Conservation (phyloP, 768 basidiomycete genomes). For the Fistulinella prunicolor region DNA sequence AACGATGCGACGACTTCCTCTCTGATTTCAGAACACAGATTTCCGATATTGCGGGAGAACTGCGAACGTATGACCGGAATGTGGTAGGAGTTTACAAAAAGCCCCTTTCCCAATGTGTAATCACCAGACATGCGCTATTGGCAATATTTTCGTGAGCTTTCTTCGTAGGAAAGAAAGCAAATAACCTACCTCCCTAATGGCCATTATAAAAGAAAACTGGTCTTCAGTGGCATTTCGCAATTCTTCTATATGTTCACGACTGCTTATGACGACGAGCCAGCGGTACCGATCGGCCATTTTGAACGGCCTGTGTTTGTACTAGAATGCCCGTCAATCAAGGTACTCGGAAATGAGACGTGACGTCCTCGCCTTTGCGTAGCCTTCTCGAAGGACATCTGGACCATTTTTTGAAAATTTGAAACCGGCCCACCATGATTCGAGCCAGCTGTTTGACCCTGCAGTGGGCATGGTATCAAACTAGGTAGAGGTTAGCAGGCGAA, state of each 20-base stretch:
- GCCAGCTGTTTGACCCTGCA: slow-evolving; percentile 20
- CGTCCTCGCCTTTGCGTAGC: slow-evolving; percentile 27
- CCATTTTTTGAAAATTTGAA: slow-evolving; percentile 17
- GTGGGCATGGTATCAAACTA: slow-evolving; percentile 9
- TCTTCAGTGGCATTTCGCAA: slow-evolving; percentile 38
- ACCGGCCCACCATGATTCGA: slow-evolving; percentile 27
- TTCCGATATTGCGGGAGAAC: neutral
- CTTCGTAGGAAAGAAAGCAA: neutral
- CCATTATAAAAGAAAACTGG: slow-evolving; percentile 33
- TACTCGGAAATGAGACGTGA: too few relatives aligned
- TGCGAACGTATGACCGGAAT: neutral
- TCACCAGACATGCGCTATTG: neutral
- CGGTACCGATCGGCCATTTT: slow-evolving; percentile 26
- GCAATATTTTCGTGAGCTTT: neutral
- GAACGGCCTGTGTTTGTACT: slow-evolving; percentile 30
- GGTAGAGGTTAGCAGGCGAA: too few relatives aligned
- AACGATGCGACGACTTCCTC: neutral
- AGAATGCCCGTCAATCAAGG: neutral
- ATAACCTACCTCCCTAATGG: slow-evolving; percentile 32
- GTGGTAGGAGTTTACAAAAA: neutral
- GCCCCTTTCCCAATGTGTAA: neutral
- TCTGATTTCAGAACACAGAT: neutral
- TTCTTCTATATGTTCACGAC: slow-evolving; percentile 35
- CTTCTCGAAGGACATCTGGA: slow-evolving; percentile 27
- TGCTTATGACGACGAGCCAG: slow-evolving; percentile 40